A percentile compares a stretch with the other conserved stretches of the same genome.
Evolutionary conservation across 805 yeast species (phyloP).

Genomic region (Kockiozyma suomiensis): DNA sequence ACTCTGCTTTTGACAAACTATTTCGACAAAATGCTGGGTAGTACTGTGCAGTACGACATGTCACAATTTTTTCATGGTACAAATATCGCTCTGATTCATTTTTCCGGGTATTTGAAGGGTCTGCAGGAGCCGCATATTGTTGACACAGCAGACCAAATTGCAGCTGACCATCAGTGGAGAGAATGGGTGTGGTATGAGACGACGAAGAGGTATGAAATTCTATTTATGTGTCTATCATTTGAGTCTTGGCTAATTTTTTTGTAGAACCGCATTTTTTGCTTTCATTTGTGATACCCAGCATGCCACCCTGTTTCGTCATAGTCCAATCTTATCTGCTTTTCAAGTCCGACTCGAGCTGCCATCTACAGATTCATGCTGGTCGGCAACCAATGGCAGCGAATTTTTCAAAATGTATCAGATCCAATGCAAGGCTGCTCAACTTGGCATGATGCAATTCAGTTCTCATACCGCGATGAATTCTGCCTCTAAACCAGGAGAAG

Average conservation of each 20-base stretch:
- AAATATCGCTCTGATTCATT: slow-evolving; percentile 38
- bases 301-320: slow-evolving; percentile 43
- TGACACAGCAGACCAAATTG: slow-evolving; percentile 24
- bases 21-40: slow-evolving; percentile 40
- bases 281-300: slow-evolving; percentile 49
- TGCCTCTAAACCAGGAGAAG: background rate
- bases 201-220: slow-evolving; percentile 39
- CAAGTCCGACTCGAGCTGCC: slow-evolving; percentile 52
- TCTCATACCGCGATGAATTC: background rate
- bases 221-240: background rate
- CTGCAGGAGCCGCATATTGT: slow-evolving; percentile 33
- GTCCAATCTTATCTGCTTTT: slow-evolving; percentile 47
- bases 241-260: background rate
- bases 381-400: slow-evolving; percentile 38
- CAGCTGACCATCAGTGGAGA: slow-evolving; percentile 44
- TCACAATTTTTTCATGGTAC: slow-evolving; percentile 42
- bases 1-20: slow-evolving; percentile 39
- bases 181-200: slow-evolving; percentile 53
- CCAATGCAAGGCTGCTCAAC: slow-evolving; percentile 21
- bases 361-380: slow-evolving; percentile 52
- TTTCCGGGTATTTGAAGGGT: slow-evolving; percentile 41
- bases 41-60: slow-evolving; percentile 40
- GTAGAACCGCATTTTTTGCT: slow-evolving; percentile 47
- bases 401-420: slow-evolving; percentile 23
- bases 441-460: slow-evolving; percentile 15